Evolutionary conservation across 2,329 filamentous ascomycete genomes (phyloP), one percentile per base, ranked within the genome.

Genomic region (Exophiala xenobiotica): DNA sequence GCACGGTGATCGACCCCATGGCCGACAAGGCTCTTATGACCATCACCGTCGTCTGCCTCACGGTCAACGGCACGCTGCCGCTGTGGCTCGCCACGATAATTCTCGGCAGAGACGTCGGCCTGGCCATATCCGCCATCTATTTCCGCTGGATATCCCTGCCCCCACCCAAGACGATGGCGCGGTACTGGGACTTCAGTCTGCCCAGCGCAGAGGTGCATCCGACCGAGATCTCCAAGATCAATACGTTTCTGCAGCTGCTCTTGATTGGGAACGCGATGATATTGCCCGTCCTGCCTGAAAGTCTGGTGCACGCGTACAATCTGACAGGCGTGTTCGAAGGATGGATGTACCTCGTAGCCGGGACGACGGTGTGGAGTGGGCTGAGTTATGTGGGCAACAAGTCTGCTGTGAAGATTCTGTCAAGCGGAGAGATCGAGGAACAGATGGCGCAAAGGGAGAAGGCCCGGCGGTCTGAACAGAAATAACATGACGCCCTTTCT

Each of bases 11-110:
- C 56, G 91, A 96, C 65, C 93, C 93, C 4, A 93, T 96, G 87
- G 93, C 93, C 2, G 93, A 99, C 71, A 99, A 99, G 74, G 81
- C 83, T 6, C 79, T 99, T 58, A 97, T 99, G 93, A 96, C 92
- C 0, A 83, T 96, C 51, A 72, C 95, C 63, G 95, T 92, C 0
- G 85, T 92, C 9, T 90, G 88, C 59, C 73, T 97, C 38, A 90
- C 91, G 3, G 77, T 87, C 56, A 90, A 96, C 63, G 90, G 90
- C 3, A 80, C 83, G 11, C 76, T 99, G 44, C 90, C 92, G 88
- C 85, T 91, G 29, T 96, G 91, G 82, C 78, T 97, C 2, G 91
- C 91, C 2, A 80, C 79, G n/a, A 83, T 97, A 43, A 96, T 99
- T 56, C 81, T 99, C 3, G 91, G 91, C 22, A 83, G 93, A 37